Percentiles rank a stretch among this genome's conserved stretches.
phyloP scores from a whole-genome alignment of 768 basidiomycete genomes.

The Phaeotremella fagi region DNA sequence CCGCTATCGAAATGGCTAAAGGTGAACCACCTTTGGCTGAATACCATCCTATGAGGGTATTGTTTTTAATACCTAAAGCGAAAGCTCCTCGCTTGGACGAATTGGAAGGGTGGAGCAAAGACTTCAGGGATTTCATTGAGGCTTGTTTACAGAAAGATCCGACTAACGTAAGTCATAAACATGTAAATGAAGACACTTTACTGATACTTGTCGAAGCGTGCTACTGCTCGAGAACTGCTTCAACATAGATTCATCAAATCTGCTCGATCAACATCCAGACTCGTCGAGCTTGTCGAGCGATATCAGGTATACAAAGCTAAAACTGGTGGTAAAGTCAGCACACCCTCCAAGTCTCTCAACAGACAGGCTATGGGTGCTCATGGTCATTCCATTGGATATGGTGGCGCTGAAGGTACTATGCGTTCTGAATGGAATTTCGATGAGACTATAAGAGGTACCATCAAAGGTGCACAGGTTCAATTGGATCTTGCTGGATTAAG shows the following conservation, averaged over 20 bases:
- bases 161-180: slow-evolving; percentile 55
- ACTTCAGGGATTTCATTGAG: slow-evolving; percentile 89
- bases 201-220: slow-evolving; percentile 54
- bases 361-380: slow-evolving; percentile 44
- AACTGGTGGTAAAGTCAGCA: slow-evolving; percentile 49
- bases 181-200: not conserved
- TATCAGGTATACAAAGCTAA: slow-evolving; percentile 71
- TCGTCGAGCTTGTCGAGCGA: slow-evolving; percentile 82
- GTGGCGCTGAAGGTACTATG: slow-evolving; percentile 56
- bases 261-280: slow-evolving; percentile 73
- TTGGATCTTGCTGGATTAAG: slow-evolving; percentile 31
- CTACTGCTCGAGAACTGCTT: slow-evolving; percentile 83
- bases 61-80: slow-evolving; percentile 96
- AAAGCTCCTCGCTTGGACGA: slow-evolving; percentile 84
- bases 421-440: slow-evolving; percentile 93
- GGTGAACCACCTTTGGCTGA: slow-evolving; percentile 95
- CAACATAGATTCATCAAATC: slow-evolving; percentile 87
- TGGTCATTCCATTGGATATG: slow-evolving; percentile 16
- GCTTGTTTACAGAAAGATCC: slow-evolving; percentile 93
- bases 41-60: slow-evolving; percentile 96
- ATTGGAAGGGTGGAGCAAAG: slow-evolving; percentile 62
- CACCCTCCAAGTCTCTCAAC: slow-evolving; percentile 33
- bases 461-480: slow-evolving; percentile 33
- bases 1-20: slow-evolving; percentile 95
- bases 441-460: slow-evolving; percentile 41